These are phyloP conservation scores for Boletus holoroseus DNA, from an alignment of 1,284 basidiomycete genomes.

Conservation along the genomic window DNA sequence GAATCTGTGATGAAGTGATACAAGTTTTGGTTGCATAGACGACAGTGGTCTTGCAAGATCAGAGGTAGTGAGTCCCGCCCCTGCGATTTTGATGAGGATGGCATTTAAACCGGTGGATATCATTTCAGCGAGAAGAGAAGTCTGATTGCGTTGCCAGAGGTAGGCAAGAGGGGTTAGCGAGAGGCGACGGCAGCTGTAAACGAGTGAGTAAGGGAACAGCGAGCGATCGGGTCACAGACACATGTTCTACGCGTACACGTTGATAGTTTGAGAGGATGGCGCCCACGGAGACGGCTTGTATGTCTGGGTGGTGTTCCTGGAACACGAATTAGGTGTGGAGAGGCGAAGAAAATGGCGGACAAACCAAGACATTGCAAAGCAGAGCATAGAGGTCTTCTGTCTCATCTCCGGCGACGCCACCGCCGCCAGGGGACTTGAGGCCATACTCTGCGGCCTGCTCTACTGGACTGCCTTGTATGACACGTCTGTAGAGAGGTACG, in stretches of 20 bases:
- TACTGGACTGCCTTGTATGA: slow-evolving; percentile 79
- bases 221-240: slow-evolving; percentile 46
- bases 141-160: slow-evolving; percentile 92
- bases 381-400: slow-evolving; percentile 92
- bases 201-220: slow-evolving; percentile 9
- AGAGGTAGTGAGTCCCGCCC: slow-evolving; percentile 76
- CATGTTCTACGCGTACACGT: slow-evolving; percentile 94
- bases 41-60: slow-evolving; percentile 79
- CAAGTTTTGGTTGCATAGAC: slow-evolving; percentile 71
- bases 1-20: slow-evolving; percentile 76
- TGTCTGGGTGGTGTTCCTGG: slow-evolving; percentile 74
- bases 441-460: slow-evolving; percentile 88
- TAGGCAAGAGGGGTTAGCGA: slow-evolving; percentile 79
- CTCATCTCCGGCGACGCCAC: slow-evolving; percentile 76
- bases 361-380: slow-evolving; percentile 73
- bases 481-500: slow-evolving; percentile 78
- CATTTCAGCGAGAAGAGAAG: slow-evolving; percentile 84
- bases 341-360: slow-evolving; percentile 11
- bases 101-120: slow-evolving; percentile 74
- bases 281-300: slow-evolving; percentile 87
- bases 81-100: slow-evolving; percentile 94
- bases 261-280: slow-evolving; percentile 99
- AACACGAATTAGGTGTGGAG: slow-evolving; percentile 1
- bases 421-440: slow-evolving; percentile 43
- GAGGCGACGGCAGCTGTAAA: slow-evolving; percentile 71